Percentiles rank a stretch among this genome's conserved stretches.
Evolutionary conservation across 331 rosid genomes (phyloP).

Genomic region (Spiraea crenata): DNA sequence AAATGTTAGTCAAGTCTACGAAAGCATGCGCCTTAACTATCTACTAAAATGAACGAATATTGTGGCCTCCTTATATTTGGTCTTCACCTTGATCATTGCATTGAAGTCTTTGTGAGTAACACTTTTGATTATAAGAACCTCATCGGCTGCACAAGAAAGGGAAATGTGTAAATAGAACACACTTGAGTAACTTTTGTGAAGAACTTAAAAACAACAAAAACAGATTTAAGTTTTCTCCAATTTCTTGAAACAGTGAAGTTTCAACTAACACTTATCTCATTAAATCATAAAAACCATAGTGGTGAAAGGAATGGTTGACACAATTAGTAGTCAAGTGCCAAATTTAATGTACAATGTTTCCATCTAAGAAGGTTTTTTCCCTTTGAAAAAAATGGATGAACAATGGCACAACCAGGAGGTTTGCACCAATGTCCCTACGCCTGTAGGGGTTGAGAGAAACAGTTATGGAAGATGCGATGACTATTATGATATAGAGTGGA

Average conservation of each 20-base stretch:
- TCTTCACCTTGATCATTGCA: conserved; percentile 77
- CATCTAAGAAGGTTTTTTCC: background rate
- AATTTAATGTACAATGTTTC: background rate
- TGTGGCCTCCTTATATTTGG: conserved; percentile 25
- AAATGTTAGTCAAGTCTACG: background rate
- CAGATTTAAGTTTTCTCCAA: background rate
- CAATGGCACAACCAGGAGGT: background rate
- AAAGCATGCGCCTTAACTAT: background rate
- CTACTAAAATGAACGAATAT: background rate
- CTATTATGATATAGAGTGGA: background rate
- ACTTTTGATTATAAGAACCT: conserved; percentile 92
- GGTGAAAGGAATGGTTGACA: background rate
- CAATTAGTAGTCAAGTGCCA: background rate
- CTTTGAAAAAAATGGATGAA: background rate
- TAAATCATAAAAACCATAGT: background rate
- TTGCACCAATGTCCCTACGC: background rate
- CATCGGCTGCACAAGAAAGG: conserved; percentile 53
- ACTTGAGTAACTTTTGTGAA: background rate
- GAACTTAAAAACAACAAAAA: background rate
- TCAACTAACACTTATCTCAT: background rate
- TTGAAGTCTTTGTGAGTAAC: conserved; percentile 80
- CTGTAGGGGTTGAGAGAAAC: background rate
- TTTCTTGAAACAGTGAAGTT: background rate
- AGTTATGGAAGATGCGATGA: background rate
- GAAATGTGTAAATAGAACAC: background rate